Conservation (phyloP, 345 rosid species). For the Dovyalis caffra region DNA sequence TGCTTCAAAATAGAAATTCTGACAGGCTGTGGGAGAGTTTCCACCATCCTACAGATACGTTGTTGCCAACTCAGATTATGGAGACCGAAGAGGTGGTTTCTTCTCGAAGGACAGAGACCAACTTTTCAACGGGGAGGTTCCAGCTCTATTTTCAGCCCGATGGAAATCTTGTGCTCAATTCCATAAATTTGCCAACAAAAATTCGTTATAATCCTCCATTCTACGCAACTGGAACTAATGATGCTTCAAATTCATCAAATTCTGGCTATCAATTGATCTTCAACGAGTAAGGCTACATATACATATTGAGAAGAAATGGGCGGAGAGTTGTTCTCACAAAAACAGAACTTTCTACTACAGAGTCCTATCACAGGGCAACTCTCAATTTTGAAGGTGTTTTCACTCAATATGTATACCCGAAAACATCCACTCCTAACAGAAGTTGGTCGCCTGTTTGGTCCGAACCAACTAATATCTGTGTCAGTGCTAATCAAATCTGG, state of each 20-base stretch:
- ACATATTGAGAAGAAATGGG: background rate
- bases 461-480: slow-evolving; percentile 28
- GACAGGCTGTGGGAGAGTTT: slow-evolving; percentile 6
- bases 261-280: background rate
- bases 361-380: background rate
- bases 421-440: background rate
- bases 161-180: background rate
- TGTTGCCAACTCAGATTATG: slow-evolving; percentile 7
- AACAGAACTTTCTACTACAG: background rate
- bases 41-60: background rate
- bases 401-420: background rate
- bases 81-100: background rate
- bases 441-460: background rate
- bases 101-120: background rate
- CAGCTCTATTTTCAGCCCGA: slow-evolving; percentile 3
- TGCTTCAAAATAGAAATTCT: background rate
- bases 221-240: background rate
- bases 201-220: background rate
- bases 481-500: rapidly evolving
- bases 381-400: background rate
- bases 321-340: no score
- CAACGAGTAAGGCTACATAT: slow-evolving; percentile 7
- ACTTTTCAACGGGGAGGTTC: slow-evolving; percentile 4
- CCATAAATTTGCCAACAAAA: background rate
- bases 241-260: background rate